Evolutionary conservation across 495 filamentous ascomycete genomes (phyloP), one percentile per base, ranked within the genome.

Genomic region (Usnea hakonensis): DNA sequence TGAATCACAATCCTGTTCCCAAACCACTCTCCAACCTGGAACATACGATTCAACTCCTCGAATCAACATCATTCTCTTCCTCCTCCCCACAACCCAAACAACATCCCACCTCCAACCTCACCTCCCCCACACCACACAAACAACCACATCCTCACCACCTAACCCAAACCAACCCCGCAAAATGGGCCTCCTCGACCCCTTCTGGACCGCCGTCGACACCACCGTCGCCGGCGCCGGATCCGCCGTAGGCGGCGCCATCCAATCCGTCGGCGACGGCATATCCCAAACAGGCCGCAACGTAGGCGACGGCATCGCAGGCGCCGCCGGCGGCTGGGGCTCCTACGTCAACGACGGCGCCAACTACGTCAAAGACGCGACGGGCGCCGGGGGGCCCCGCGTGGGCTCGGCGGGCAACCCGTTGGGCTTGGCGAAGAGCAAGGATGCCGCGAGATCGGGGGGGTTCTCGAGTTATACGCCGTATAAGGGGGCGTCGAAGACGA

Each of bases 331-430:
- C 50, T 79, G 74, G 73, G 77, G 72, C 33, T 69, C 75, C 63
- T 70, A 72, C 61, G 75, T 77, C 28, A 74, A 74, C 60, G 74
- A 76, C 54, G 76, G 75, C 61, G 78, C 76, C 40, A 80, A 80
- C 69, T 71, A 70, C 57, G 72, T 80, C 64, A 78, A 77, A 52
- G 77, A 80, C 63, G 66, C 67, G 3, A 77, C 76, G 0, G 73
- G 71, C 14, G 76, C 76, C 7, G 66, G 55, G 0, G 78, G 77
- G 3, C 1, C 63, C 3, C 65, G 77, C 11, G 65, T 70, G 5
- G 60, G 70, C 16, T 79, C 77, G 0, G 71, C 72, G 0, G 67
- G 62, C 16, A 80, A 80, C 54, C 78, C 78, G 0, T 54, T 80
- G 0, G 78, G 77, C 5, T 64, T 80, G 38, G 43, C 54, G 0